phyloP scores from a whole-genome alignment of 1,284 basidiomycete genomes.

The Xerocomus amazonicus region DNA sequence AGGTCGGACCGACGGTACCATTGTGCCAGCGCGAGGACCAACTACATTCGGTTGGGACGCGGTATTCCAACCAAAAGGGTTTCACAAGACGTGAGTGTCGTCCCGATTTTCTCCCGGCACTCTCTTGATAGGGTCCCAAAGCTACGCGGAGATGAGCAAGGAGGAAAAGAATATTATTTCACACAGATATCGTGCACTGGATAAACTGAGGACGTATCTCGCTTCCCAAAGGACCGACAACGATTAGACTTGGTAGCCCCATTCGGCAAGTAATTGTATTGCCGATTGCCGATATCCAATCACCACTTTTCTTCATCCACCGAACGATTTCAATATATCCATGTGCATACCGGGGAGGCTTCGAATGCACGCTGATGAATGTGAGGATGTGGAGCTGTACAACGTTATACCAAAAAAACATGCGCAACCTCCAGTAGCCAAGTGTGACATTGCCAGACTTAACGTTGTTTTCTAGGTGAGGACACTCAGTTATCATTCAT shows the following conservation, averaged over 20 bases:
- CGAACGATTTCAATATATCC: too few species aligned
- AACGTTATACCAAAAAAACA: too few species aligned
- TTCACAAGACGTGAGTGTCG: conserved; percentile 68
- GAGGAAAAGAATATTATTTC: conserved; percentile 87
- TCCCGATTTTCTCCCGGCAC: conserved; percentile 5
- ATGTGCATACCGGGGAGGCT: too few species aligned
- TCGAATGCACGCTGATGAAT: too few species aligned
- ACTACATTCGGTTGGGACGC: conserved; percentile 88
- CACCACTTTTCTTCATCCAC: too few species aligned
- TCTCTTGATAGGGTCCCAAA: conserved; percentile 28
- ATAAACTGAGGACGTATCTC: conserved; percentile 74
- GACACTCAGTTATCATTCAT: too few species aligned
- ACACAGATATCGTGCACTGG: conserved; percentile 86
- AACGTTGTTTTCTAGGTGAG: too few species aligned
- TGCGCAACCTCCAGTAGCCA: too few species aligned
- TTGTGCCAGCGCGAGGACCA: conserved; percentile 83
- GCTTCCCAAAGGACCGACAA: conserved; percentile 1
- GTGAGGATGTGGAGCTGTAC: too few species aligned
- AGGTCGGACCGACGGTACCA: conserved; percentile 82
- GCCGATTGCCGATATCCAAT: too few species aligned
- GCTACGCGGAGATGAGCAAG: conserved; percentile 92
- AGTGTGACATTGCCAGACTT: too few species aligned
- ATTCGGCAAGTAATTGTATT: too few species aligned
- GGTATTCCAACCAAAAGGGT: conserved; percentile 78
- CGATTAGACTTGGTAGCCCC: not conserved